phyloP scores from a whole-genome alignment of 192 early-diverging fungal species.

The Phlyctochytrium bullatum region DNA sequence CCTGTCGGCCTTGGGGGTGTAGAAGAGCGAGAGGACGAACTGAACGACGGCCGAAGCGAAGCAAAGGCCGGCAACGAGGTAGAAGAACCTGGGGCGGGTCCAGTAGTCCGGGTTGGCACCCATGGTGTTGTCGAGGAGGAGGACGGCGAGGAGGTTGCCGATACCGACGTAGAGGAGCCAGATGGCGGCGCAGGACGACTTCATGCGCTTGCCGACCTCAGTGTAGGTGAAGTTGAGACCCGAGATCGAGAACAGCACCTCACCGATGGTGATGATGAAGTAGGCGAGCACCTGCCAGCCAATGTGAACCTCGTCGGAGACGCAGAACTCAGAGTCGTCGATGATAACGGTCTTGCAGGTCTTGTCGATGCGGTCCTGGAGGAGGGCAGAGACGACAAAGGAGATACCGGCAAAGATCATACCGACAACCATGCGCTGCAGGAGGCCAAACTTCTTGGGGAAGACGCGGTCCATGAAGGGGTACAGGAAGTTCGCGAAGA shows the following conservation, averaged over 20 bases:
- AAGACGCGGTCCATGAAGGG: slow-evolving; percentile 45
- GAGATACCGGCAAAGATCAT: slow-evolving; percentile 49
- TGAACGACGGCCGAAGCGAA: slow-evolving; percentile 39
- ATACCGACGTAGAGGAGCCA: slow-evolving; percentile 53
- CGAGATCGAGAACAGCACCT: slow-evolving; percentile 55
- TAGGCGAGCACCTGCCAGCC: slow-evolving; percentile 25
- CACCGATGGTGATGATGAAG: slow-evolving; percentile 57
- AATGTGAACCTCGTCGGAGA: not conserved
- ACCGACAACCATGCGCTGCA: slow-evolving; percentile 56
- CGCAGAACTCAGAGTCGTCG: slow-evolving; percentile 5
- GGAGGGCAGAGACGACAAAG: slow-evolving; percentile 34
- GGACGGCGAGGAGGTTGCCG: slow-evolving; percentile 43
- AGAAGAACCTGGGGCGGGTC: slow-evolving; percentile 31
- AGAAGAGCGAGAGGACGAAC: slow-evolving; percentile 43
- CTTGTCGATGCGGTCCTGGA: slow-evolving; percentile 34
- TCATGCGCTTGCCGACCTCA: slow-evolving; percentile 60
- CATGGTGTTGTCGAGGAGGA: slow-evolving; percentile 18
- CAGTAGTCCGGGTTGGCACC: slow-evolving; percentile 10
- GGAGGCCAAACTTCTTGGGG: slow-evolving; percentile 29
- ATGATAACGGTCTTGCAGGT: slow-evolving; percentile 24
- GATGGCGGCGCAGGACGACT: slow-evolving; percentile 51
- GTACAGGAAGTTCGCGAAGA: slow-evolving; percentile 53
- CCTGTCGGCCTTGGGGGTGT: slow-evolving; percentile 44
- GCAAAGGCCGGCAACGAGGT: slow-evolving; percentile 29
- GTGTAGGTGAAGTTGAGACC: slow-evolving; percentile 67